Conservation (phyloP, 805 yeast species). For the Debaryomyces hansenii region DNA sequence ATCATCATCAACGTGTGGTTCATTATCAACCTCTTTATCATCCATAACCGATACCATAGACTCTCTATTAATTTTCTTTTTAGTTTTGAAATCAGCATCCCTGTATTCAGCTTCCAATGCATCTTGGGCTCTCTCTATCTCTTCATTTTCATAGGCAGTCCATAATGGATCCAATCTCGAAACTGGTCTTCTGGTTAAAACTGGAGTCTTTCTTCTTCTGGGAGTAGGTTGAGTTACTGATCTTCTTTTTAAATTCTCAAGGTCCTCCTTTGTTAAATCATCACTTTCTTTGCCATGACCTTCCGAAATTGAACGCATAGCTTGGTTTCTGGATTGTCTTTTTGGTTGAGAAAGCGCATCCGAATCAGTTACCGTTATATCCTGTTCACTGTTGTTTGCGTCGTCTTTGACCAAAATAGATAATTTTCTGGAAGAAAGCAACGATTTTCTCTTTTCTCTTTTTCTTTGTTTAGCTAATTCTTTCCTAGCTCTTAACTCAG, state of each 20-base stretch:
- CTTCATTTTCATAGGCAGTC: slow-evolving; percentile 50
- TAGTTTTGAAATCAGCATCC: slow-evolving; percentile 13
- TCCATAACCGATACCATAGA: slow-evolving; percentile 35
- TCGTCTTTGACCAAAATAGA: slow-evolving; percentile 39
- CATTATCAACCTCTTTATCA: slow-evolving; percentile 8
- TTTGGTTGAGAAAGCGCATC: slow-evolving; percentile 34
- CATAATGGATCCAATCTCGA: slow-evolving; percentile 59
- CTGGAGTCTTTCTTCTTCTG: slow-evolving; percentile 30
- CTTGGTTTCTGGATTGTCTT: slow-evolving; percentile 29
- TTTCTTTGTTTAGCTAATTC: slow-evolving; percentile 47
- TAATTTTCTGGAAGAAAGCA: slow-evolving; percentile 37
- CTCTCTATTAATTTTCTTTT: slow-evolving; percentile 25
- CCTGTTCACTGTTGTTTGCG: slow-evolving; percentile 26
- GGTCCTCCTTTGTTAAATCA: slow-evolving; percentile 45
- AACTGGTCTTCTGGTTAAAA: slow-evolving; percentile 54
- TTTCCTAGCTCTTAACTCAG: slow-evolving; percentile 46
- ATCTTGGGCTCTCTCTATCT: slow-evolving; percentile 44
- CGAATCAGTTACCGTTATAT: slow-evolving; percentile 27
- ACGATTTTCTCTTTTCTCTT: slow-evolving; percentile 41
- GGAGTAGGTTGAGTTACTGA: slow-evolving; percentile 45
- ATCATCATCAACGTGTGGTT: background rate
- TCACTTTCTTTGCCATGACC: slow-evolving; percentile 21
- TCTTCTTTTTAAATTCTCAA: slow-evolving; percentile 45
- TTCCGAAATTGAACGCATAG: slow-evolving; percentile 39
- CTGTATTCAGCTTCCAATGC: slow-evolving; percentile 36